Percentiles rank a stretch among this genome's conserved stretches.
Evolutionary conservation across 345 rosid genomes (phyloP).

Genomic region (Anacardium occidentale): DNA sequence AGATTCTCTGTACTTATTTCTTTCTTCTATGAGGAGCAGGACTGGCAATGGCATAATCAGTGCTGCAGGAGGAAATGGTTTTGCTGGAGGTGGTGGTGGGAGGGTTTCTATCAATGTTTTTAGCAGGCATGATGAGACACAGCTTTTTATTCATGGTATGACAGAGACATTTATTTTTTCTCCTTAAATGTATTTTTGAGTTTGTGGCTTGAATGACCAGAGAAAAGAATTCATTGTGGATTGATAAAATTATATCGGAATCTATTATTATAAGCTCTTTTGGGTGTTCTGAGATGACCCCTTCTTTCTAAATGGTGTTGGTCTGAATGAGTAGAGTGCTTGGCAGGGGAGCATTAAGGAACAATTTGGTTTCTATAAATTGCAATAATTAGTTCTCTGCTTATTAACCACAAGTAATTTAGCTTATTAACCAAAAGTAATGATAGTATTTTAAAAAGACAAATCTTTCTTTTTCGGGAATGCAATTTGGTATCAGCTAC

Average conservation of each 20-base stretch:
- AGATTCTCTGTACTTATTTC: constrained; percentile 8
- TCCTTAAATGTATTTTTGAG: neutral
- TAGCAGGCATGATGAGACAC: constrained; percentile 58
- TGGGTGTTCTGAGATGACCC: neutral
- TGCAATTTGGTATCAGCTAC: too few species aligned
- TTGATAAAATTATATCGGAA: neutral
- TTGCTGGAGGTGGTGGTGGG: constrained; percentile 83
- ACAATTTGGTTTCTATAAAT: neutral
- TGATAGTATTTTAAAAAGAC: too few species aligned
- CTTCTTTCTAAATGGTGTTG: neutral
- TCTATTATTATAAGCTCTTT: neutral
- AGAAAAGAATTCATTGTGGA: neutral
- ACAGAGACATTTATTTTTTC: neutral
- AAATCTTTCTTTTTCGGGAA: too few species aligned
- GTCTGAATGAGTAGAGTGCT: neutral
- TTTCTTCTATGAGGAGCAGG: constrained; percentile 38
- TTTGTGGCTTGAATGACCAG: neutral
- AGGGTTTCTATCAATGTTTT: constrained; percentile 63
- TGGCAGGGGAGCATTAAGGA: neutral
- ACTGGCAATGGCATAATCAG: constrained; percentile 53
- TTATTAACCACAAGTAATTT: too few species aligned
- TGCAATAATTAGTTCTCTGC: neutral
- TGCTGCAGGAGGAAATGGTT: constrained; percentile 68
- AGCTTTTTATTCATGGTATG: constrained; percentile 59
- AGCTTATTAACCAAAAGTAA: too few species aligned